A percentile compares a stretch with the other conserved stretches of the same genome.
phyloP scores from a whole-genome alignment of 2,329 filamentous ascomycete species.

The Aspergillus spinulosporus region DNA sequence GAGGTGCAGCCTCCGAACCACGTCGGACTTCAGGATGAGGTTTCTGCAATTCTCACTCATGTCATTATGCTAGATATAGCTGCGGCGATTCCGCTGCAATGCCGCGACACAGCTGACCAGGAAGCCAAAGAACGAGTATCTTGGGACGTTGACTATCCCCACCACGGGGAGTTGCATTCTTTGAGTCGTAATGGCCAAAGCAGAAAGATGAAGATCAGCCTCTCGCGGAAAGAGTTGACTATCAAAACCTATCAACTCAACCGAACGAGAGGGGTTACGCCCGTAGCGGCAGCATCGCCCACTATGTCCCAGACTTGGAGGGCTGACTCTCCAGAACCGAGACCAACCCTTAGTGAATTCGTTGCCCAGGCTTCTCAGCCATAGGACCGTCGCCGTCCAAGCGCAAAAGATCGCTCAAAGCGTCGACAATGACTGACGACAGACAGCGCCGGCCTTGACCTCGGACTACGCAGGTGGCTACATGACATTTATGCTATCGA shows the following conservation, averaged over 20 bases:
- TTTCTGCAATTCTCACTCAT: slow-evolving; percentile 36
- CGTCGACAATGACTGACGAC: not conserved
- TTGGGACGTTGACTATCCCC: slow-evolving; percentile 37
- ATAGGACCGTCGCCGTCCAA: not conserved
- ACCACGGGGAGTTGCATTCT: slow-evolving; percentile 37
- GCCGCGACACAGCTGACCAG: not conserved
- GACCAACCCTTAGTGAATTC: slow-evolving; percentile 31
- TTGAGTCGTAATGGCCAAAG: slow-evolving; percentile 22
- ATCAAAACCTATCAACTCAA: slow-evolving; percentile 24
- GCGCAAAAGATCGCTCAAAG: not conserved
- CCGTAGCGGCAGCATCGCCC: slow-evolving; percentile 15
- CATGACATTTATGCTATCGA: not conserved
- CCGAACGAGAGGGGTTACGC: slow-evolving; percentile 21
- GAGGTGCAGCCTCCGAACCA: slow-evolving; percentile 35
- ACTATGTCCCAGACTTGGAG: slow-evolving; percentile 28
- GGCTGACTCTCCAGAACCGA: slow-evolving; percentile 6
- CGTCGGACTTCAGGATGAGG: slow-evolving; percentile 38
- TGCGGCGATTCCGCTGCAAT: slow-evolving; percentile 29
- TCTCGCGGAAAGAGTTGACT: slow-evolving; percentile 31
- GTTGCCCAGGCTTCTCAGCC: slow-evolving; percentile 21
- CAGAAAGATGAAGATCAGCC: slow-evolving; percentile 35
- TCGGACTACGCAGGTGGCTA: not conserved
- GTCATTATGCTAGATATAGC: slow-evolving; percentile 42
- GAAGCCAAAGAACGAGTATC: slow-evolving; percentile 4
- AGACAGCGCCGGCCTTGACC: no score